Percentiles rank a stretch among this genome's conserved stretches.
phyloP scores from a whole-genome alignment of 805 yeast genomes.

The Wickerhamomyces rabaulensis region DNA sequence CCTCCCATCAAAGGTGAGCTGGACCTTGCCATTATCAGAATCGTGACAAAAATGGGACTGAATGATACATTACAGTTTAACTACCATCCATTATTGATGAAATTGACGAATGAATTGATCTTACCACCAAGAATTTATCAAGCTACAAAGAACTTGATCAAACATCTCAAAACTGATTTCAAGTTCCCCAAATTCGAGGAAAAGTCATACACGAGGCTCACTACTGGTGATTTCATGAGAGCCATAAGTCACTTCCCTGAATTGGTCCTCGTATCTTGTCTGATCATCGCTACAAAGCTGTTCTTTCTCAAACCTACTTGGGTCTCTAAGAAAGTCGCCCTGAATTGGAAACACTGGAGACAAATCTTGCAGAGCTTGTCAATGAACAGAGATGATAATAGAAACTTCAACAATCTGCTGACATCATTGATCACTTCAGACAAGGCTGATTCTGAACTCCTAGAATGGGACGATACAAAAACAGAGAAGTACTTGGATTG shows the following conservation, averaged over 20 bases:
- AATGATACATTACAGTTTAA: conserved; percentile 12
- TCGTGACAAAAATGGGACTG: not conserved
- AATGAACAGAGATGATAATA: conserved; percentile 2
- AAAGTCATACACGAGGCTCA: not conserved
- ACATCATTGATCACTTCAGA: conserved; percentile 11
- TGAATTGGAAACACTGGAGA: conserved; percentile 15
- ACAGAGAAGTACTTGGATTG: conserved; percentile 45
- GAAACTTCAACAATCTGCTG: conserved; percentile 9
- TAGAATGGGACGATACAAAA: conserved; percentile 43
- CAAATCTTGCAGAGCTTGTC: conserved; percentile 17
- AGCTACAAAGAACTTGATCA: conserved; percentile 27
- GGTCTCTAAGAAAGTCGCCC: not conserved
- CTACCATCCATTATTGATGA: conserved; percentile 36
- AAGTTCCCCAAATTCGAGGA: not conserved
- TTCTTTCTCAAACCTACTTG: conserved; percentile 15
- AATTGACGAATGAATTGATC: conserved; percentile 35
- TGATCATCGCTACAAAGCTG: conserved; percentile 17
- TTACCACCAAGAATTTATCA: conserved; percentile 46
- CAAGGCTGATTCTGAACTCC: conserved; percentile 30
- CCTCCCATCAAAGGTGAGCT: conserved; percentile 37
- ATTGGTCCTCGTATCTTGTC: conserved; percentile 6
- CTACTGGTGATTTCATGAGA: not conserved
- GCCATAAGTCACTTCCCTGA: conserved; percentile 36
- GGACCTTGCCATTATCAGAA: conserved; percentile 25
- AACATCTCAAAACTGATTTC: conserved; percentile 11